Base-by-base conservation (phyloP, 352 stramenopile genomes). In the Labyrinthula sp. region DNA sequence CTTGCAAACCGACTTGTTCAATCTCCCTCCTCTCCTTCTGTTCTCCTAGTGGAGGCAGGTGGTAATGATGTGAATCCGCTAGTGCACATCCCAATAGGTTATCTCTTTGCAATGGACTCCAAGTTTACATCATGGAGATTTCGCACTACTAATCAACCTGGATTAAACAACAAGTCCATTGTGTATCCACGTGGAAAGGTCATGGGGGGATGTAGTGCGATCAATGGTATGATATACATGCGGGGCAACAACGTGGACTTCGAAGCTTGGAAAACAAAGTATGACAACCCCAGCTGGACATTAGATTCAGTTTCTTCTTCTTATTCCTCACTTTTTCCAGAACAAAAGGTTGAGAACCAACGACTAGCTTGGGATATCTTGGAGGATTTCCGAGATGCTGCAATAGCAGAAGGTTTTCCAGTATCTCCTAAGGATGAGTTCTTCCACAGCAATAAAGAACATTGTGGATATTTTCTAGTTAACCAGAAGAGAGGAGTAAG, bases 11-110 rank as follows among this genome's bases (percentile, higher is more conserved):
- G 72, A 15, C 61, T 92, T 26, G 82, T 59, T 10, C 74, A 77
- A 14, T 64, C 89, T 45, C 59, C 68, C 10, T n/a, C n/a, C n/a
- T 61, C 30, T 49, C 79, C 82, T 54, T 68, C 65, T 21, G 79
- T 92, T 56, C 59, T 88, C 14, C 63, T 92, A 38, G 62, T 92
- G 15, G 80, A 92, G 57, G 73, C 79, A 8, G 80, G 80, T 3
- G 69, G 70, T 6, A 73, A 66, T 54, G 71, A 85, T n/a, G 22
- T 29, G 27, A 9, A 5, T 14, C 8, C 30, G 8, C 12, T 27
- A 17, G 41, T 12, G 14, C 21, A n/a, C 10, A 23, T 30, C 23
- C 29, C 41, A 20, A 6, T 47, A 22, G 3, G 15, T 7, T 49
- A 20, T 36, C 7, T 36, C n/a, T n/a, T n/a, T n/a, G n/a, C n/a